Percentiles rank a stretch among this genome's conserved stretches.
Evolutionary conservation across 768 basidiomycete species (phyloP).

Genomic region (Tylopilus vinaceipallidus): DNA sequence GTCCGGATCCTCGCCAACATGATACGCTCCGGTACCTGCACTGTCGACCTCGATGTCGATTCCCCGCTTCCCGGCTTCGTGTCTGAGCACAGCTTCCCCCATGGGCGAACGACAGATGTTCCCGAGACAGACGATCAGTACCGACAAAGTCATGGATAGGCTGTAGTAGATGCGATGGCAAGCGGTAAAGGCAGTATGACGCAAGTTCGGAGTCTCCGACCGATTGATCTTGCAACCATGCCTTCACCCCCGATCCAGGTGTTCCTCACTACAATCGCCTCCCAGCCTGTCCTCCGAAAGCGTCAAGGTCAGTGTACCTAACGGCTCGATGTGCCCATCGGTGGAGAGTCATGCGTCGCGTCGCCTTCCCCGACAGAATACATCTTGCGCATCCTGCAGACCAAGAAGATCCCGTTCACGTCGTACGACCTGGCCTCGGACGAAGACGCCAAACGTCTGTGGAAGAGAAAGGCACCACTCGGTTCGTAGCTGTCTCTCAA

Average conservation of each 20-base stretch:
- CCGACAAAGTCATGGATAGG: conserved; percentile 41
- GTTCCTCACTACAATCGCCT: conserved; percentile 87
- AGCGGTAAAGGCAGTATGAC: no score
- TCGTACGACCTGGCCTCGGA: conserved; percentile 87
- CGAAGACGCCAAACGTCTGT: conserved; percentile 72
- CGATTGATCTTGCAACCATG: conserved; percentile 52
- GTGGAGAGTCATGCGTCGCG: not conserved
- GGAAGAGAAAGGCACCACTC: conserved; percentile 77
- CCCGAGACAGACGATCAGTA: conserved; percentile 76
- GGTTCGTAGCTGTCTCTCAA: conserved; percentile 38
- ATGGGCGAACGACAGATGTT: conserved; percentile 91
- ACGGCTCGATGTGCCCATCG: not conserved
- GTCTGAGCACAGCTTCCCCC: conserved; percentile 82
- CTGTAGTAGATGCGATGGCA: not conserved
- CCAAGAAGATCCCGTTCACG: conserved; percentile 79
- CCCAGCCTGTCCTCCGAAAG: conserved; percentile 71
- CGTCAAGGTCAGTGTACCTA: conserved; percentile 63
- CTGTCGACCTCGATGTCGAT: conserved; percentile 74
- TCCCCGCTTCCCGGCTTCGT: conserved; percentile 64
- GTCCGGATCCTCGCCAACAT: conserved; percentile 82
- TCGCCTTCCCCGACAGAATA: conserved; percentile 51
- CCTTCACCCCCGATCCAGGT: conserved; percentile 77
- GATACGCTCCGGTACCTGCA: conserved; percentile 83
- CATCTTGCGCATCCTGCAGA: conserved; percentile 75
- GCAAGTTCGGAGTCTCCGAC: no score